A percentile compares a stretch with the other conserved stretches of the same genome.
Evolutionary conservation across 2,329 filamentous ascomycete genomes (phyloP).

Genomic region (Didymellaceae sp.): DNA sequence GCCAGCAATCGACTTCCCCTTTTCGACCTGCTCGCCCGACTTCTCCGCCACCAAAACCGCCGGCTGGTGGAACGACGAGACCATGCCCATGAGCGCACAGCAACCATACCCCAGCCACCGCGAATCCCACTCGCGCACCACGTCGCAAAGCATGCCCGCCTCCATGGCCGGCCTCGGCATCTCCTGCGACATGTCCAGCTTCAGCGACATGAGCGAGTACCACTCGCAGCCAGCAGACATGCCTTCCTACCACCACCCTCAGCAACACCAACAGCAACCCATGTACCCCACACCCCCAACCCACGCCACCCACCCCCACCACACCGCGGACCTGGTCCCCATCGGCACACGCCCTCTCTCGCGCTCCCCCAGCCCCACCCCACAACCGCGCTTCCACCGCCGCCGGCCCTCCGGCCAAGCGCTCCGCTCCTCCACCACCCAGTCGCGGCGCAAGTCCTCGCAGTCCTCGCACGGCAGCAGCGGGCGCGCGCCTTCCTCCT

Average conservation of each 20-base stretch:
- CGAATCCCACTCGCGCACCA: constrained; percentile 27
- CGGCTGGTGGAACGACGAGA: constrained; percentile 38
- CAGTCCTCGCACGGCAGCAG: constrained; percentile 27
- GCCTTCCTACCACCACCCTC: constrained; percentile 5
- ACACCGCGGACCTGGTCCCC: constrained; percentile 20
- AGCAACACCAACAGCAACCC: background rate
- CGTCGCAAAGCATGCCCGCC: constrained; percentile 21
- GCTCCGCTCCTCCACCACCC: constrained; percentile 5
- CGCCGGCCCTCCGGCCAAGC: constrained; percentile 25
- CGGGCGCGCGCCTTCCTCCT: constrained; percentile 59
- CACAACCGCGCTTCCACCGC: constrained; percentile 37
- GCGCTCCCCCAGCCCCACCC: constrained; percentile 31
- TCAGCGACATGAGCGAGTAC: constrained; percentile 22
- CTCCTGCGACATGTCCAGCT: constrained; percentile 28
- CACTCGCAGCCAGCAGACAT: constrained; percentile 21
- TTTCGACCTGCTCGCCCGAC: constrained; percentile 37
- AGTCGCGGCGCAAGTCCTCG: constrained; percentile 6
- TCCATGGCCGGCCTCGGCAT: constrained; percentile 41
- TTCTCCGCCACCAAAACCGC: constrained; percentile 32
- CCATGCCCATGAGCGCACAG: constrained; percentile 22
- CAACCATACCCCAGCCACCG: constrained; percentile 24
- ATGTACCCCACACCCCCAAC: constrained; percentile 7
- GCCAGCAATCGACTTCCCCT: constrained; percentile 39
- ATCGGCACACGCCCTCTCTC: constrained; percentile 33
- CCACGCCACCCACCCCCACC: background rate